Conservation (phyloP, 345 rosid species). For the Gossypium bickii region DNA sequence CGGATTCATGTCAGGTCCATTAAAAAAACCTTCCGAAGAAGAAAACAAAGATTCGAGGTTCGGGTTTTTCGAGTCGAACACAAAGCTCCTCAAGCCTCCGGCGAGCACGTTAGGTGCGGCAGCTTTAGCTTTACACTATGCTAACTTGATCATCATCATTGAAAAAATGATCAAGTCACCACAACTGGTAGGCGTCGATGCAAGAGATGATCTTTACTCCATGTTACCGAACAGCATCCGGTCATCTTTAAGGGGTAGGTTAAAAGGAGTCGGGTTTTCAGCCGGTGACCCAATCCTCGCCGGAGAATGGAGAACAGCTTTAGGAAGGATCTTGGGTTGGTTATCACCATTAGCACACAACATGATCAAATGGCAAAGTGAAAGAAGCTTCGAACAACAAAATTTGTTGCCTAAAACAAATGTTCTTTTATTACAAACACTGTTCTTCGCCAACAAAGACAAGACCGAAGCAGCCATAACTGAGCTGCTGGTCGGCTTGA, state of each 20-base stretch:
- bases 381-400: conserved; percentile 90
- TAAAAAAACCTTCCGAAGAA: conserved; percentile 20
- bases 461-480: conserved; percentile 94
- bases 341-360: conserved; percentile 85
- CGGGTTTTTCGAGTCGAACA: conserved; percentile 61
- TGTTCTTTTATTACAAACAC: conserved; percentile 77
- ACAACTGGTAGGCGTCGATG: conserved; percentile 83
- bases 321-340: conserved; percentile 81
- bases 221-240: conserved; percentile 81
- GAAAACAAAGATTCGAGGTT: conserved; percentile 10
- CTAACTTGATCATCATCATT: conserved; percentile 73
- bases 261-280: conserved; percentile 73
- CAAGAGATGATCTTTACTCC: conserved; percentile 80
- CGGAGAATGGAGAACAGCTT: conserved; percentile 76
- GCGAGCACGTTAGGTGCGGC: conserved; percentile 68
- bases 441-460: conserved; percentile 68
- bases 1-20: conserved; percentile 40
- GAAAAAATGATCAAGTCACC: conserved; percentile 97
- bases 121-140: conserved; percentile 78
- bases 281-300: conserved; percentile 78
- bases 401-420: conserved; percentile 41
- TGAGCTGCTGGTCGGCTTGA: conserved; percentile 90
- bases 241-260: conserved; percentile 48
- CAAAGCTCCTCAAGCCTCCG: conserved; percentile 67
- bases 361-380: conserved; percentile 97